Conservation (phyloP, 2,329 filamentous ascomycete genomes). For the Ceratocystis colombiana region DNA sequence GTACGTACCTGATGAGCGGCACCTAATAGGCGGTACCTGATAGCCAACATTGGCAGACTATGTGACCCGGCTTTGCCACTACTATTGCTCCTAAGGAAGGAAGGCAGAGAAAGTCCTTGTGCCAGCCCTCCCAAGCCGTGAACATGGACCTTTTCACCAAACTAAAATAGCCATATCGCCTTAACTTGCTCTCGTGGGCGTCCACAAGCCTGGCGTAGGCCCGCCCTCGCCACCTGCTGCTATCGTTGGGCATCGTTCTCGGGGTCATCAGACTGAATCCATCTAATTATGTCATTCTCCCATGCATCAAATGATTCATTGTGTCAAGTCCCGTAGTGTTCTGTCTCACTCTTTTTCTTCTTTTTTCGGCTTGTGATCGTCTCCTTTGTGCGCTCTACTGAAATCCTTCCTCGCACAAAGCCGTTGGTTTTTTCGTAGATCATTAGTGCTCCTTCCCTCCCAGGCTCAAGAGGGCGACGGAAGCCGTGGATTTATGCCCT, state of each 20-base stretch:
- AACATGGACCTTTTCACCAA: constrained; percentile 4
- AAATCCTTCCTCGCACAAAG: not conserved
- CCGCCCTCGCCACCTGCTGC: not conserved
- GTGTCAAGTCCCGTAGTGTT: not conserved
- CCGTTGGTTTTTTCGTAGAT: not conserved
- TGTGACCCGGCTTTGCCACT: not conserved
- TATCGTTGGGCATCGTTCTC: too few relatives aligned
- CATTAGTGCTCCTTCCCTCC: not conserved
- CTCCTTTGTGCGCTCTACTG: not conserved
- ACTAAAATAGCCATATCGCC: not conserved
- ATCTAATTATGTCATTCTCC: not conserved
- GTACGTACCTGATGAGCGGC: too few relatives aligned
- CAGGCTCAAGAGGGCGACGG: not conserved
- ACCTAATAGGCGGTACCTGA: not conserved
- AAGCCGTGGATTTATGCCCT: not conserved
- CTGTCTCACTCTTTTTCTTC: constrained; percentile 1
- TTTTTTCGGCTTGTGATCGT: constrained; percentile 6
- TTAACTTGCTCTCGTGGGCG: not conserved
- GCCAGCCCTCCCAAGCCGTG: not conserved
- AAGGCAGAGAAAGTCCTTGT: not conserved
- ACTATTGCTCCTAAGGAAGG: not conserved
- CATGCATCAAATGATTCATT: constrained; percentile 3
- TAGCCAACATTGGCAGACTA: not conserved
- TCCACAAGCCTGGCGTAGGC: too few relatives aligned
- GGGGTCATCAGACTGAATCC: not conserved